Percentiles rank a stretch among this genome's conserved stretches.
phyloP scores from a whole-genome alignment of 805 yeast species.

The Pichia phayaonensis region DNA sequence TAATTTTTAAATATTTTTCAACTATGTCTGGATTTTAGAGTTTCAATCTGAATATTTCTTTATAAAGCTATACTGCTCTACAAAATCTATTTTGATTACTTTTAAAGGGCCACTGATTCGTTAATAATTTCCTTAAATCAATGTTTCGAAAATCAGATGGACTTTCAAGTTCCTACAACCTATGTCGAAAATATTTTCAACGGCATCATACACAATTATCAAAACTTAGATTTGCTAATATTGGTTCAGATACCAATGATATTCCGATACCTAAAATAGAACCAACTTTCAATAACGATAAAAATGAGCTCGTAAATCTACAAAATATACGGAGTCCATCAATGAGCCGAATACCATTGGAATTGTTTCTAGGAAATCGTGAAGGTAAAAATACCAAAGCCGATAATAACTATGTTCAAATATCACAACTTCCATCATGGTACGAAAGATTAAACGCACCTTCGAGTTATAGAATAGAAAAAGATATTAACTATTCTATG shows the following conservation, averaged over 20 bases:
- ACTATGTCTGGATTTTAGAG: neutral
- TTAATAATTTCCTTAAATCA: neutral
- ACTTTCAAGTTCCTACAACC: neutral
- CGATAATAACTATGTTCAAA: neutral
- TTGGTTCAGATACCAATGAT: neutral
- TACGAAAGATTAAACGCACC: conserved; percentile 5
- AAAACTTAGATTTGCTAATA: conserved; percentile 2
- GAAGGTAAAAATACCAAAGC: neutral
- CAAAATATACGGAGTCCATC: neutral
- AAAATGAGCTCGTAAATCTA: neutral
- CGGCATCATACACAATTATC: conserved; percentile 1
- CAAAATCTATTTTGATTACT: neutral
- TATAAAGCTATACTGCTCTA: neutral
- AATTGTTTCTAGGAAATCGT: neutral
- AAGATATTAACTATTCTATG: neutral
- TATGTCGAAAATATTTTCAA: neutral
- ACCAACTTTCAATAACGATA: neutral
- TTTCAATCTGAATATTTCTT: neutral
- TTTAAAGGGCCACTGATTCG: neutral
- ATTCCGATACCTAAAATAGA: neutral
- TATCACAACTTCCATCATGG: conserved; percentile 6
- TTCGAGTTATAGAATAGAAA: conserved; percentile 3
- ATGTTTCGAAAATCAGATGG: neutral
- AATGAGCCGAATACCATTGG: conserved; percentile 6
- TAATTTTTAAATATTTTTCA: neutral